Evolutionary conservation across 2,329 filamentous ascomycete species (phyloP), one percentile per base, ranked within the genome.

Genomic region (Xylariales sp.): DNA sequence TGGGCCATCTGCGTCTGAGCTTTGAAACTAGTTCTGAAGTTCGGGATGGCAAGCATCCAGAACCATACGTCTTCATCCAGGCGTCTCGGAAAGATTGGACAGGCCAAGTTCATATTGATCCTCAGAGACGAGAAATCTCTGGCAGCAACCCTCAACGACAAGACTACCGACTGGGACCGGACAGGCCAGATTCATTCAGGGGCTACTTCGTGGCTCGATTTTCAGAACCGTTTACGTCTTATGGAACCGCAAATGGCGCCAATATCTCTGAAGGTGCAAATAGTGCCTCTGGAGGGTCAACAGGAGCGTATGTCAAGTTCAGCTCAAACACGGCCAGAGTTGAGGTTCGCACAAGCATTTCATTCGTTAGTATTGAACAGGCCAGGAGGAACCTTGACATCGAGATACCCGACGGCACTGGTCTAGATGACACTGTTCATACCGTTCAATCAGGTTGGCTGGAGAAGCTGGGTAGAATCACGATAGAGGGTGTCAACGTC

Each of bases 201-300:
- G 64, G 66, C 6, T 71, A 69, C 47, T 72, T 72, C 40, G 68
- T 71, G 1, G 68, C 67, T 8, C 62, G 65, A 3, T 73, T 72
- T 44, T 71, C 68, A 0, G 52, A 63, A 31, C 61, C 63, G 1
- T 71, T 72, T 42, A 39, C 34, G 2, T 59, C 57, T 0, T 60
- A 61, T 44, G 68, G 68, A 3, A 58, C 62, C 2, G 51, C 61
- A 0, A 48, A 56, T 4, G 63, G 59, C 1, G 54, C 52, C 0
- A 44, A 57, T 4, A 19, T 62, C 1, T 43, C 55, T 3, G 44
- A 59, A 4, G 50, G 51, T 4, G 16, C 31, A 3, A 41, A 8
- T 5, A 38, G 42, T 9, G 55, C 54, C 2, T 54, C 56, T 3
- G 68, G 66, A 2, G 63, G 63, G 11, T 62, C 28, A 71, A 5